These are phyloP conservation scores for Flaveria bidentis DNA, from an alignment of 129 eudicot genomes.

Conservation along the genomic window DNA sequence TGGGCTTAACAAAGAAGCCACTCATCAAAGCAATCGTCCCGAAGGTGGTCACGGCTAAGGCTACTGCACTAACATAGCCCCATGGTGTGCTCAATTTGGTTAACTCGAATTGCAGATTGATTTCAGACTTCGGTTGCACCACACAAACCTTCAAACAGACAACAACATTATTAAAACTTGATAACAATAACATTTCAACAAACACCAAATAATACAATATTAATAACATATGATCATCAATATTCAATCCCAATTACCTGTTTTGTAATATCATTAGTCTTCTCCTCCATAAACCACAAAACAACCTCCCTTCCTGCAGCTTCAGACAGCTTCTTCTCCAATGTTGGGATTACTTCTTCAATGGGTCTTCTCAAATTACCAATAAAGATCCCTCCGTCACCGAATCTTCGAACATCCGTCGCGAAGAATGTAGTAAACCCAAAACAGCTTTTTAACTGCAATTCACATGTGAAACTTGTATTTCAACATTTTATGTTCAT, in stretches of 20 bases:
- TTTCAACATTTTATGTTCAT: neutral
- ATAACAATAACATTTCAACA: too few relatives aligned
- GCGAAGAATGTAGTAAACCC: slow-evolving; percentile 93
- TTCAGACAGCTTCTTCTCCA: slow-evolving; percentile 78
- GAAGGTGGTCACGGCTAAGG: slow-evolving; percentile 79
- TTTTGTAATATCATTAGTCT: slow-evolving; percentile 67
- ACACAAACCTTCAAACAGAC: slow-evolving; percentile 63
- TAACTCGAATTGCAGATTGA: slow-evolving; percentile 82
- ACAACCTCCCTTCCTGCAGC: slow-evolving; percentile 96
- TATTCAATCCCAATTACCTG: slow-evolving; percentile 51
- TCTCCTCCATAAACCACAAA: slow-evolving; percentile 97
- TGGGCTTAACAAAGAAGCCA: slow-evolving; percentile 92
- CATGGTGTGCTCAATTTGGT: slow-evolving; percentile 80
- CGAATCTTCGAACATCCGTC: slow-evolving; percentile 93
- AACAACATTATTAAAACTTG: neutral
- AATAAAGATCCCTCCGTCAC: slow-evolving; percentile 92
- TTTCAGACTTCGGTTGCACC: slow-evolving; percentile 97
- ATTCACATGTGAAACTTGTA: slow-evolving; percentile 15
- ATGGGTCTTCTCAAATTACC: slow-evolving; percentile 91
- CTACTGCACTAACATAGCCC: slow-evolving; percentile 83
- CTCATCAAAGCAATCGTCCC: slow-evolving; percentile 92
- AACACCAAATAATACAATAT: neutral
- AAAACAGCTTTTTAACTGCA: slow-evolving; percentile 88
- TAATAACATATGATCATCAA: neutral
- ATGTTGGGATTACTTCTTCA: slow-evolving; percentile 79